Evolutionary conservation across 1,284 basidiomycete genomes (phyloP).

Genomic region (Malassezia brasiliensis): DNA sequence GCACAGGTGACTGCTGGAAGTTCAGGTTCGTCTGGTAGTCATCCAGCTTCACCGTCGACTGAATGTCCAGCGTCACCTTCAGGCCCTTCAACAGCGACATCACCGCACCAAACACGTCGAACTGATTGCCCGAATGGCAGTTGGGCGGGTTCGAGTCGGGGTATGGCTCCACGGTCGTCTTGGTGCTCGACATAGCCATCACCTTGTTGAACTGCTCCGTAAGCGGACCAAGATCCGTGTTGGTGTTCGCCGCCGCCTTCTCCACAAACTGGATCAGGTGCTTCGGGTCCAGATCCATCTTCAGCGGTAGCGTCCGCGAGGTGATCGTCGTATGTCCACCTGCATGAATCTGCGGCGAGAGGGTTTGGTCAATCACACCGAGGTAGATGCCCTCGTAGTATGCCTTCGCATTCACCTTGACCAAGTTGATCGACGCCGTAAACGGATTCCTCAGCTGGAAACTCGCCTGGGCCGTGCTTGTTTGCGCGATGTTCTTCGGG

Average conservation of each 20-base stretch:
- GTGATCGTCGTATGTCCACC: conserved; percentile 58
- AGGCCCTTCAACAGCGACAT: conserved; percentile 59
- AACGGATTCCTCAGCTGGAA: conserved; percentile 60
- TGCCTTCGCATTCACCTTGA: conserved; percentile 57
- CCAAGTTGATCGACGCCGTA: conserved; percentile 63
- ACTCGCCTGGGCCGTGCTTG: conserved; percentile 23
- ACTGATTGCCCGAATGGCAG: conserved; percentile 55
- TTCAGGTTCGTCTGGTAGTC: conserved; percentile 55
- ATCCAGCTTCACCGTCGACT: conserved; percentile 32
- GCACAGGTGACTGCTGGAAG: conserved; percentile 59
- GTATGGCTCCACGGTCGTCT: conserved; percentile 55
- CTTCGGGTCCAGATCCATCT: conserved; percentile 60
- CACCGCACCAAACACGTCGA: conserved; percentile 54
- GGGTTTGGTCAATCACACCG: conserved; percentile 53
- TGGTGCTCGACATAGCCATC: conserved; percentile 56
- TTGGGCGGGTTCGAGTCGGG: conserved; percentile 49
- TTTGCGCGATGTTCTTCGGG: conserved; percentile 46
- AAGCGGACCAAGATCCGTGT: conserved; percentile 61
- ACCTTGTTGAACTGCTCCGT: conserved; percentile 57
- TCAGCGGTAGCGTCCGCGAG: conserved; percentile 58
- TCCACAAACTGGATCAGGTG: conserved; percentile 59
- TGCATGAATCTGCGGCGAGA: conserved; percentile 56
- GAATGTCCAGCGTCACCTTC: conserved; percentile 53
- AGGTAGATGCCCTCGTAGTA: conserved; percentile 50
- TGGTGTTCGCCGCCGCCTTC: conserved; percentile 55